phyloP scores from a whole-genome alignment of 169 alveolate species.

The Plasmodium inui region DNA sequence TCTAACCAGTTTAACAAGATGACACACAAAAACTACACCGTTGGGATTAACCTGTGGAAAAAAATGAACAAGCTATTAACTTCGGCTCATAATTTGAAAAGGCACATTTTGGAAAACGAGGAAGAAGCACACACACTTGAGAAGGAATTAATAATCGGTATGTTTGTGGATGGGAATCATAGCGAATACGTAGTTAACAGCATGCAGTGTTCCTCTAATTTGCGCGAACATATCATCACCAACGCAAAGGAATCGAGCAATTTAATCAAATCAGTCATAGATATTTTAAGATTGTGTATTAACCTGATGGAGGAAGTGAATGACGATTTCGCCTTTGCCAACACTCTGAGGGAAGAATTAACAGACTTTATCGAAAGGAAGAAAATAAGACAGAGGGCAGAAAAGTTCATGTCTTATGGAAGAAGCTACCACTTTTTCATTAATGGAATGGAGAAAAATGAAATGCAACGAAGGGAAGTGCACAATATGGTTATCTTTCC shows the following conservation, averaged over 20 bases:
- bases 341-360: conserved; percentile 40
- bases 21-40: conserved; percentile 5
- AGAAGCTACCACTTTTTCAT: not conserved
- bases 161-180: conserved; percentile 50
- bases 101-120: conserved; percentile 2
- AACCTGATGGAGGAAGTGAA: conserved; percentile 28
- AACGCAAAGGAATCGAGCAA: not conserved
- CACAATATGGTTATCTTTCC: not conserved
- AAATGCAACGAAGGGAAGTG: not conserved
- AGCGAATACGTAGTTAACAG: conserved; percentile 18
- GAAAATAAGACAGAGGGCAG: conserved; percentile 5
- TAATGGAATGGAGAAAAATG: not conserved
- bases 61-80: conserved; percentile 10
- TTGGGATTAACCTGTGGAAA: not conserved
- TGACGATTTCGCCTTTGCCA: conserved; percentile 7
- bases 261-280: not conserved
- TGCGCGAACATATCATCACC: conserved; percentile 11
- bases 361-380: conserved; percentile 29
- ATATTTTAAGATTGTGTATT: conserved; percentile 17
- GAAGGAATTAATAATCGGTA: conserved; percentile 32
- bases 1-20: conserved; percentile 6
- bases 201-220: conserved; percentile 10
- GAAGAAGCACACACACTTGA: conserved; percentile 3
- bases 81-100: conserved; percentile 2
- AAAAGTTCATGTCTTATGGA: not conserved